A percentile compares a stretch with the other conserved stretches of the same genome.
Conservation (phyloP, 1,284 basidiomycete species). For the Ceraceosorus guamensis region DNA sequence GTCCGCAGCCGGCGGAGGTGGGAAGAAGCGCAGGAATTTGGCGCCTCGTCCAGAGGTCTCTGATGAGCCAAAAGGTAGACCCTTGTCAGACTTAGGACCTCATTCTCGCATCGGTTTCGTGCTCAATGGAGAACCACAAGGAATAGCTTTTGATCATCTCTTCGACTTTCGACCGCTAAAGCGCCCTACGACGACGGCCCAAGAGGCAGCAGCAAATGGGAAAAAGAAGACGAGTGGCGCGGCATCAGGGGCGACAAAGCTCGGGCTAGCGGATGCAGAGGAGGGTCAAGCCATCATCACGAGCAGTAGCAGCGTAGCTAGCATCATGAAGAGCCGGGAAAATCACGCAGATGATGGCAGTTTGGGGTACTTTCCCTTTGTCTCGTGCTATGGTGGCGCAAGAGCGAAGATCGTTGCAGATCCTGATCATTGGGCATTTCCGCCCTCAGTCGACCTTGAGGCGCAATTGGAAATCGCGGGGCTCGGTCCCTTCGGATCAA, state of each 20-base stretch:
- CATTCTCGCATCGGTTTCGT: constrained; percentile 67
- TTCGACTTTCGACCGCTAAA: constrained; percentile 79
- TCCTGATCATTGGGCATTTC: constrained; percentile 67
- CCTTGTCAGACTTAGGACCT: constrained; percentile 61
- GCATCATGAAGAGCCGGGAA: constrained; percentile 49
- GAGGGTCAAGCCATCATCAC: constrained; percentile 21
- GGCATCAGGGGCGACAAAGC: neutral
- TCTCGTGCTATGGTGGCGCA: constrained; percentile 86
- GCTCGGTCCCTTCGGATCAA: neutral
- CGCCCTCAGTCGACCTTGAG: constrained; percentile 54
- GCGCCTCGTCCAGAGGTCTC: neutral
- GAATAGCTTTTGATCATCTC: constrained; percentile 75
- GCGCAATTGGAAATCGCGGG: constrained; percentile 12
- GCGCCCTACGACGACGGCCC: neutral
- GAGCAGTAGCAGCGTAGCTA: constrained; percentile 11
- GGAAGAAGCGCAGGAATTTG: constrained; percentile 15
- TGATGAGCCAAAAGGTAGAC: constrained; percentile 52
- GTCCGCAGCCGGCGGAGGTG: constrained; percentile 11
- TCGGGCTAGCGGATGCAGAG: neutral
- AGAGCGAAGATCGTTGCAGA: constrained; percentile 72
- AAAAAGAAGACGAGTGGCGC: neutral
- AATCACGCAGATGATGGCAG: constrained; percentile 89
- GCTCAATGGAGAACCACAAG: constrained; percentile 80
- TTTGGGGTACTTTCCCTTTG: constrained; percentile 89
- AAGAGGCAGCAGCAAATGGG: neutral